Evolutionary conservation across 345 rosid species (phyloP).

Genomic region (Anacardium occidentale): DNA sequence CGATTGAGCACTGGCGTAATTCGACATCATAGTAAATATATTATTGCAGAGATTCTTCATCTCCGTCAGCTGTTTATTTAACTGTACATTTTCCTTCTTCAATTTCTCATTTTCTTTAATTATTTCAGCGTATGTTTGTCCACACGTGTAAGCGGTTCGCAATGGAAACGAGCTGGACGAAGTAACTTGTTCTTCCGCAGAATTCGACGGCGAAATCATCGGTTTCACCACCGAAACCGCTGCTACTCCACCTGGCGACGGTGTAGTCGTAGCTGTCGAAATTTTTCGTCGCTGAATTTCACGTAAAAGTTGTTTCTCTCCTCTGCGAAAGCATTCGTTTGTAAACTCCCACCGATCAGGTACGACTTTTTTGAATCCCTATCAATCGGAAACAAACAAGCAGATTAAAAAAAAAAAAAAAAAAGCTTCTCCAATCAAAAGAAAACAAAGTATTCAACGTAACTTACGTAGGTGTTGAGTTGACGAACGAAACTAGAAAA

Average conservation of each 20-base stretch:
- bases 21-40: slow-evolving; percentile 52
- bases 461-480: slow-evolving; percentile 80
- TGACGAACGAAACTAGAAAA: slow-evolving; percentile 96
- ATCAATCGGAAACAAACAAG: neutral
- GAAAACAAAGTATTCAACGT: neutral
- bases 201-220: slow-evolving; percentile 50
- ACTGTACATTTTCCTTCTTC: slow-evolving; percentile 60
- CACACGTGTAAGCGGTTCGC: slow-evolving; percentile 18
- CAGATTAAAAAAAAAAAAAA: neutral
- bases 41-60: slow-evolving; percentile 65
- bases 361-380: slow-evolving; percentile 85
- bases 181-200: slow-evolving; percentile 56
- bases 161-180: slow-evolving; percentile 53
- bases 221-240: slow-evolving; percentile 35
- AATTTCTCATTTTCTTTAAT: slow-evolving; percentile 76
- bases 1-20: slow-evolving; percentile 35
- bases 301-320: slow-evolving; percentile 63
- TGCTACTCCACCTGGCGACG: slow-evolving; percentile 19
- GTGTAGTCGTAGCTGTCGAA: slow-evolving; percentile 13
- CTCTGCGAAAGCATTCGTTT: slow-evolving; percentile 70
- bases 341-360: slow-evolving; percentile 98
- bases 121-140: slow-evolving; percentile 40
- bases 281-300: slow-evolving; percentile 87
- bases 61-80: slow-evolving; percentile 62
- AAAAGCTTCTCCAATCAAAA: neutral